phyloP scores from a whole-genome alignment of 768 basidiomycete genomes.

The Hericium alpestre region DNA sequence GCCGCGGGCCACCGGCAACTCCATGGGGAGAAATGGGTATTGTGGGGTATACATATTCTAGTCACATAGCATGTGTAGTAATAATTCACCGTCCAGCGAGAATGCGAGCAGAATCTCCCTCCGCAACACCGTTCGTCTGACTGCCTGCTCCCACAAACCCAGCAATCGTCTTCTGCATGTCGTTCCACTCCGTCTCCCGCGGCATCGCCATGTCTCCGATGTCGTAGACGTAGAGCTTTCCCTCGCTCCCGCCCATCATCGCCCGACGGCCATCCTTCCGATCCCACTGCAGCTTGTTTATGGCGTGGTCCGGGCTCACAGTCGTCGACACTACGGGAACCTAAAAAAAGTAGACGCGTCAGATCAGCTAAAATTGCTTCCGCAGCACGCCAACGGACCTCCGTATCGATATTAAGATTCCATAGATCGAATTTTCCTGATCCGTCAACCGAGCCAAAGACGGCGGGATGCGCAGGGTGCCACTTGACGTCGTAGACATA shows the following conservation, averaged over 20 bases:
- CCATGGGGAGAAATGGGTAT: neutral
- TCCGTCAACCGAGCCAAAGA: slow-evolving; percentile 91
- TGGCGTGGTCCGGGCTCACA: slow-evolving; percentile 68
- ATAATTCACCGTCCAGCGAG: slow-evolving; percentile 11
- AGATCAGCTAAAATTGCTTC: neutral
- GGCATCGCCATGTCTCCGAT: slow-evolving; percentile 86
- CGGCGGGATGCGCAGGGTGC: slow-evolving; percentile 91
- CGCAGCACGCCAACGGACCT: slow-evolving; percentile 44
- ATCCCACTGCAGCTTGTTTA: slow-evolving; percentile 97
- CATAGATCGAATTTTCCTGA: slow-evolving; percentile 93
- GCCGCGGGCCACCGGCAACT: neutral
- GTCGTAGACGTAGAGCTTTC: slow-evolving; percentile 88
- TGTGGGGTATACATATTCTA: neutral
- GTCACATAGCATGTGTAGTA: neutral
- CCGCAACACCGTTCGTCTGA: slow-evolving; percentile 26
- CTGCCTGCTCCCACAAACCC: slow-evolving; percentile 46
- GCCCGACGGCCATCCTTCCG: slow-evolving; percentile 83
- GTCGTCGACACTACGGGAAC: slow-evolving; percentile 85
- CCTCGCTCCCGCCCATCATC: slow-evolving; percentile 87
- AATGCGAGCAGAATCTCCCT: slow-evolving; percentile 19
- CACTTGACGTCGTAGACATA: slow-evolving; percentile 98
- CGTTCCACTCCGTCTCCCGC: slow-evolving; percentile 86
- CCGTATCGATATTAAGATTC: slow-evolving; percentile 95
- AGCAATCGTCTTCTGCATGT: slow-evolving; percentile 78
- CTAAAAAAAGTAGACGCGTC: slow-evolving; percentile 29